A percentile compares a stretch with the other conserved stretches of the same genome.
Evolutionary conservation across 495 filamentous ascomycete species (phyloP).

Genomic region (Bathelium albidoporum): DNA sequence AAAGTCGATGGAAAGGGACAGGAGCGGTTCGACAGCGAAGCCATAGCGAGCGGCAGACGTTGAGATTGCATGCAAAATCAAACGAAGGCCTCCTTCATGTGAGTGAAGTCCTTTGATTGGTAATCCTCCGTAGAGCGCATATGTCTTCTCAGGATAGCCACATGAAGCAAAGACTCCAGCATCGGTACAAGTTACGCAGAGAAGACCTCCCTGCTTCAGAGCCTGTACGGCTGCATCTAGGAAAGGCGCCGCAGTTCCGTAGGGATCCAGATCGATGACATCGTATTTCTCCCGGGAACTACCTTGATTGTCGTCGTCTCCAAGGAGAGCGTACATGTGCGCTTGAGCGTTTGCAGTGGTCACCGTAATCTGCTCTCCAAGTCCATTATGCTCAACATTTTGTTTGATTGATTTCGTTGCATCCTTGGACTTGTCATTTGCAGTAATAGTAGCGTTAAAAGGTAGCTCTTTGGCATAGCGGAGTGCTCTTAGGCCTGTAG

Average conservation of each 20-base stretch:
- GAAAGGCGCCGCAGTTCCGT: constrained; percentile 84
- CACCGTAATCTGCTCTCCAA: constrained; percentile 57
- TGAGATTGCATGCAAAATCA: constrained; percentile 73
- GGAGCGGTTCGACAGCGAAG: constrained; percentile 78
- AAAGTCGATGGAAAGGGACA: constrained; percentile 91
- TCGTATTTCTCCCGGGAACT: constrained; percentile 49
- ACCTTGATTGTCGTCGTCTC: constrained; percentile 11
- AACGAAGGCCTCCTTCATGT: constrained; percentile 80
- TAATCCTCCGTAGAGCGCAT: constrained; percentile 78
- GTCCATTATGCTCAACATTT: constrained; percentile 73
- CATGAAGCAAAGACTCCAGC: constrained; percentile 86
- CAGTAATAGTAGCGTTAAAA: constrained; percentile 66
- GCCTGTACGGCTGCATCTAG: constrained; percentile 81
- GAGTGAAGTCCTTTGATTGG: constrained; percentile 72
- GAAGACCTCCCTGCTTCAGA: constrained; percentile 72
- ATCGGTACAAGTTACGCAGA: constrained; percentile 96
- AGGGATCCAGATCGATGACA: constrained; percentile 94
- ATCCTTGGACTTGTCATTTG: constrained; percentile 72
- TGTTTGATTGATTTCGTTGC: constrained; percentile 71
- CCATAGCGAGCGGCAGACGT: constrained; percentile 74
- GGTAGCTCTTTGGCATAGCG: constrained; percentile 89
- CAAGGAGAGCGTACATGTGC: constrained; percentile 68
- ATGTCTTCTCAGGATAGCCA: constrained; percentile 88
- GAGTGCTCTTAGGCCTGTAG: constrained; percentile 83
- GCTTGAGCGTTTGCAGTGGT: constrained; percentile 70